Conservation (phyloP, 2,329 filamentous ascomycete genomes). For the Diaporthe citriasiana region DNA sequence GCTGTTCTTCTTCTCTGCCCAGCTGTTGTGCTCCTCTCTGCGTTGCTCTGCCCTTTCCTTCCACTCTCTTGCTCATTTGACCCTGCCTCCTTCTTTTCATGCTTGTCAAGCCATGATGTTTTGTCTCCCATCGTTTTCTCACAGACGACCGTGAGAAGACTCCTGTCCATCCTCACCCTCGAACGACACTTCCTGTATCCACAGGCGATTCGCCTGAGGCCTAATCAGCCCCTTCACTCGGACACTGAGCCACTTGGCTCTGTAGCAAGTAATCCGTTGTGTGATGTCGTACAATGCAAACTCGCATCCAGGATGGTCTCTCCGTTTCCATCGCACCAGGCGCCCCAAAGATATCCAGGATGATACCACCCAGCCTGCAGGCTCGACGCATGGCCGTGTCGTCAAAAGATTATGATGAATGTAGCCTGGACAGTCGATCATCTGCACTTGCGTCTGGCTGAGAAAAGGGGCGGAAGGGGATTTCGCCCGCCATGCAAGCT, state of each 20-base stretch:
- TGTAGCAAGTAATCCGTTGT: not conserved
- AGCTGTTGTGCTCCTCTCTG: conserved; percentile 7
- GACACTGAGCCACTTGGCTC: not conserved
- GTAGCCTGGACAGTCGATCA: not conserved
- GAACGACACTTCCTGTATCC: not conserved
- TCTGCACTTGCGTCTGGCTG: not conserved
- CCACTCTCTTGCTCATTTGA: no score
- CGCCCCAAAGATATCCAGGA: not conserved
- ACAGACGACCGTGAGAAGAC: not conserved
- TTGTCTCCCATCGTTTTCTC: not conserved
- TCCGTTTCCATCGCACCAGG: not conserved
- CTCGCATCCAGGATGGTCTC: not conserved
- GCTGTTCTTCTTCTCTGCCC: not conserved
- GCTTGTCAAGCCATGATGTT: not conserved
- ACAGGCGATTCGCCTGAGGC: not conserved
- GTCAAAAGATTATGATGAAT: not conserved
- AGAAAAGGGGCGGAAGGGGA: not conserved
- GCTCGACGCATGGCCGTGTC: not conserved
- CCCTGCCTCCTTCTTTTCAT: no score
- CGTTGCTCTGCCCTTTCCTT: not conserved
- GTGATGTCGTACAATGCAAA: not conserved
- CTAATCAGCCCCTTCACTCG: not conserved
- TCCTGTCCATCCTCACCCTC: no score
- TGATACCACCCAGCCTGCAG: not conserved
- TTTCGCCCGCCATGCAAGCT: not conserved